phyloP scores from a whole-genome alignment of 305 asterid species.

The Solanum hybrid region DNA sequence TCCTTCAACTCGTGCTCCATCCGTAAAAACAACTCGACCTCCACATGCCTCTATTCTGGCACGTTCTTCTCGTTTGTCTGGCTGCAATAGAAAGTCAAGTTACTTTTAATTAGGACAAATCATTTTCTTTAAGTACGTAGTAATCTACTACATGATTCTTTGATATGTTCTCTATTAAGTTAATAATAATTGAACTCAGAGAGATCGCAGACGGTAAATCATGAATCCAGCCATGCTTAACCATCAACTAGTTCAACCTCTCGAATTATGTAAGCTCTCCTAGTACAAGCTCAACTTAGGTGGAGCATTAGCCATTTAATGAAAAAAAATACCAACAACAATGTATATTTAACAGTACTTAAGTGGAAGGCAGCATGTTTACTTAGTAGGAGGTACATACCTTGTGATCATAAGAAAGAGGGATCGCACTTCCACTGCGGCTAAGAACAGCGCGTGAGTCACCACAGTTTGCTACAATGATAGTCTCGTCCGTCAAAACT shows the following conservation, averaged over 20 bases:
- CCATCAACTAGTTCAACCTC: not conserved
- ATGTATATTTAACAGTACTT: not conserved
- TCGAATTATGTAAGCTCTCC: not conserved
- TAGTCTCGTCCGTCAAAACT: constrained; percentile 25
- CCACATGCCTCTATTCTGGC: constrained; percentile 42
- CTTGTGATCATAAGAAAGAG: constrained; percentile 52
- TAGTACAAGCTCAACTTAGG: not conserved
- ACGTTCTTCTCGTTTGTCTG: constrained; percentile 35
- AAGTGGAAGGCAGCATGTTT: not conserved
- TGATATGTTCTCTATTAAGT: not conserved
- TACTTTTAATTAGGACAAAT: not conserved
- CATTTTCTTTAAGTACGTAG: not conserved
- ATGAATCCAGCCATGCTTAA: not conserved
- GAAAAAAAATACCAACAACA: not conserved
- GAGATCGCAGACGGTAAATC: not conserved
- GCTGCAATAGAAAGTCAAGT: constrained; percentile 24
- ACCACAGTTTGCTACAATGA: constrained; percentile 44
- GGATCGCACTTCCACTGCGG: constrained; percentile 24
- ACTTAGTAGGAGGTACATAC: constrained; percentile 13
- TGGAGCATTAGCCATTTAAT: not conserved
- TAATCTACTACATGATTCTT: not conserved
- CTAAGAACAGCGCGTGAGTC: constrained; percentile 59
- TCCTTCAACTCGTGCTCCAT: constrained; percentile 42
- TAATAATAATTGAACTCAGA: not conserved
- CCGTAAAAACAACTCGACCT: constrained; percentile 20